phyloP scores from a whole-genome alignment of 345 rosid genomes.

The Sonneratia alba region DNA sequence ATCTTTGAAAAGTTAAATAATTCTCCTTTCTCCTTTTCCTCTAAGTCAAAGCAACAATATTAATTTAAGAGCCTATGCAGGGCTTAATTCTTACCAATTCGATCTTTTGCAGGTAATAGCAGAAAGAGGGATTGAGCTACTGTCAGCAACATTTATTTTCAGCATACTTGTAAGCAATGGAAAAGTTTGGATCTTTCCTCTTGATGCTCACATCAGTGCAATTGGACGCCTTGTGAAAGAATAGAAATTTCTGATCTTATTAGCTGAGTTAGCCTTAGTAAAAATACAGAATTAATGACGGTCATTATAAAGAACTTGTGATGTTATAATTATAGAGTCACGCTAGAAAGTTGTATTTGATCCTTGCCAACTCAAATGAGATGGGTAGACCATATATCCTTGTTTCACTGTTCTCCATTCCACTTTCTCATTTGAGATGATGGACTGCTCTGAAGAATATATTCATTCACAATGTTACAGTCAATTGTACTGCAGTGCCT shows the following conservation, averaged over 20 bases:
- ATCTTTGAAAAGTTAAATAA: neutral
- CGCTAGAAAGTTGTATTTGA: neutral
- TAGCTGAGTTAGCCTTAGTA: neutral
- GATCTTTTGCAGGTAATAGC: constrained; percentile 50
- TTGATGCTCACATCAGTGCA: neutral
- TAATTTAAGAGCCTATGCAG: neutral
- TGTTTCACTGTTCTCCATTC: neutral
- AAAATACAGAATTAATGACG: neutral
- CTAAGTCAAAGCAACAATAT: no score
- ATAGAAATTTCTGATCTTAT: neutral
- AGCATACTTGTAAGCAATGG: constrained; percentile 55
- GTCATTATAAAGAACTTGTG: neutral
- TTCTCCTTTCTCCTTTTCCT: neutral
- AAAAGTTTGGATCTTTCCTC: neutral
- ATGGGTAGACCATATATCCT: neutral
- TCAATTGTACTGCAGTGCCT: neutral
- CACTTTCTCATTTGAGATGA: neutral
- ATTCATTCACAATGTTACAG: neutral
- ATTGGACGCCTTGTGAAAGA: neutral
- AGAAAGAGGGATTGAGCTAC: constrained; percentile 75
- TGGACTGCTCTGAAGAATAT: neutral
- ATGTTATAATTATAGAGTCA: neutral
- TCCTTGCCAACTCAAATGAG: neutral
- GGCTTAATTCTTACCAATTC: neutral
- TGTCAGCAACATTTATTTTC: constrained; percentile 62